Percentiles rank a stretch among this genome's conserved stretches.
phyloP scores from a whole-genome alignment of 2,329 filamentous ascomycete species.

The Erysiphe pulchra region DNA sequence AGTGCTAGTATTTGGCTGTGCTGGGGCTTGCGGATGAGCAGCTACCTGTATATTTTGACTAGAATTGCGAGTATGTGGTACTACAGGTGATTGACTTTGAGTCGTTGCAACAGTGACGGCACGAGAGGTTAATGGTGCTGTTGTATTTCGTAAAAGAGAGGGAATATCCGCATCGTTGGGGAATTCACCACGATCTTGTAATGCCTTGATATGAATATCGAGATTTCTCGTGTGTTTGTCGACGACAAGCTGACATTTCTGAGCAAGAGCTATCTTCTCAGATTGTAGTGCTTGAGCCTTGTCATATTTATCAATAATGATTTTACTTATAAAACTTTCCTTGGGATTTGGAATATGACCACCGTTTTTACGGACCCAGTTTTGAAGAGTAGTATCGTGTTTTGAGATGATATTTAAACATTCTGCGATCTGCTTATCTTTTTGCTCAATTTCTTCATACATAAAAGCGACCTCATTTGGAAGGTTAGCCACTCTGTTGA shows the following conservation, averaged over 20 bases:
- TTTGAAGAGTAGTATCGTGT: slow-evolving; percentile 51
- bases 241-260: slow-evolving; percentile 32
- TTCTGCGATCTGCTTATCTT: slow-evolving; percentile 46
- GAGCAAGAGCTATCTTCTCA: slow-evolving; percentile 46
- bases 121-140: slow-evolving; percentile 15
- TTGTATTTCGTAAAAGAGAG: slow-evolving; percentile 33
- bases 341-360: slow-evolving; percentile 50
- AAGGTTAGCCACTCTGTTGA: slow-evolving; percentile 48
- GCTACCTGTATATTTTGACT: slow-evolving; percentile 9
- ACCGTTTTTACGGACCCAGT: slow-evolving; percentile 54
- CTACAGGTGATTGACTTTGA: slow-evolving; percentile 5
- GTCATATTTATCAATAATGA: slow-evolving; percentile 41
- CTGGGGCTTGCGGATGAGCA: slow-evolving; percentile 6
- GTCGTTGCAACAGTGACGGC: slow-evolving; percentile 5
- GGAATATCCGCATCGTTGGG: slow-evolving; percentile 28
- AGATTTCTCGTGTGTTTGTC: slow-evolving; percentile 37
- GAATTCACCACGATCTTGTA: slow-evolving; percentile 31
- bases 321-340: slow-evolving; percentile 39
- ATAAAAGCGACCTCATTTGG: slow-evolving; percentile 64
- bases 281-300: slow-evolving; percentile 44
- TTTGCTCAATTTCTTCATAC: slow-evolving; percentile 60
- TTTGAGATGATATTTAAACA: slow-evolving; percentile 43
- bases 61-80: neutral
- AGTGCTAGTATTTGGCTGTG: slow-evolving; percentile 5
- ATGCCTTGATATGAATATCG: slow-evolving; percentile 34